Base-by-base conservation (phyloP, 805 yeast species). In the Metschnikowia lunata region DNA sequence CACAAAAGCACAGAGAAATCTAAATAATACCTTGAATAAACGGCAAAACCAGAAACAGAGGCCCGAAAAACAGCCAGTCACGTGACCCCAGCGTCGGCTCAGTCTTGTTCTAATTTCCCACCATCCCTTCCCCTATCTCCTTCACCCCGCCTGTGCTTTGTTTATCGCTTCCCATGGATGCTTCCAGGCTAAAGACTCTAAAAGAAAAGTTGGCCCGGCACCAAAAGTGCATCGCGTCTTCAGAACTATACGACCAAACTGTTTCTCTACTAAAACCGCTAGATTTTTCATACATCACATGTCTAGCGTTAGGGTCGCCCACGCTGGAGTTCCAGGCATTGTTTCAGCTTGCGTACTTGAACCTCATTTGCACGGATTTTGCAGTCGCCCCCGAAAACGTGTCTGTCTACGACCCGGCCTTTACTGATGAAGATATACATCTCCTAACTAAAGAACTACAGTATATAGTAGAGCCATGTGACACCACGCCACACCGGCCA, bases 291-390 rank as follows among this genome's bases (percentile, higher is more conserved):
- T 52, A 46, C 26, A 71, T 86, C 48, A 66, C 88, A 52, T 85
- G 91, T 54, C 61, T 86, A 28, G 95, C 91, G 0, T 64, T 86
- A 15, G 95, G 95, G 0, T 71, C 80, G 6, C 85, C 88, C 4
- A 61, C 75, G 11, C 75, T 75, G 7, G 82, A 78, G 42, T 59
- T 56, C n/a, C 75, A 77, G 23, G 84, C 91, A 1, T 63, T 79
- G 34, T 84, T 74, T 58, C 95, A 86, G 61, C 57, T 85, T 8
- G 89, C 88, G 1, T 60, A 79, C 38, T 57, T 85, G 26, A 43
- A 66, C n/a, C 67, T 74, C 14, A 34, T 85, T 2, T 58, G 60
- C 0, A 62, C 62, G 2, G 26, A 43, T 5, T 47, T 55, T 3
- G 47, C 51, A 7, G 45, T 47, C 0, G 12, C 14, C 3, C 34